Base-by-base conservation (phyloP, 202 grass and related monocot species). In the Zoysia matrella region DNA sequence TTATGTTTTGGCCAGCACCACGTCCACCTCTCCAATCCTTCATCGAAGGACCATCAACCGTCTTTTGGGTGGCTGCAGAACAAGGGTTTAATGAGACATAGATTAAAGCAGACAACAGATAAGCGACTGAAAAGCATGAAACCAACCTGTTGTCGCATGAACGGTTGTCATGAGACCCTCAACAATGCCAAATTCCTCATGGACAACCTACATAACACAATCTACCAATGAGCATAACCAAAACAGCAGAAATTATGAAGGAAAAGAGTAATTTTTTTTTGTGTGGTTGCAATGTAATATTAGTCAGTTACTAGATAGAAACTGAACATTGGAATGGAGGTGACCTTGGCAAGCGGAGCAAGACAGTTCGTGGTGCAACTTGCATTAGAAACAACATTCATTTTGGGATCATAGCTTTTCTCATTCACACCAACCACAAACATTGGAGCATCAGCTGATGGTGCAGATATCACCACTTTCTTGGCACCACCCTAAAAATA, bases 111-210 rank as follows among this genome's bases (percentile, higher is more conserved):
- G 56, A 48, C 51, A 44, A 74, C 60, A 79, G 8, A 63, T 10
- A 56, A 60, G 3, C 61, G 41, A 39, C 22, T 65, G 47, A 11
- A 75, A 8, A 54, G 22, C 4, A 6, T 52, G 57, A 14, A 51
- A 55, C 11, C 66, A 47, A 98, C 95, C 95, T 98, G 95, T 98
- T 54, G 92, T 98, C 4, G 95, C 95, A 72, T 98, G 95, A 83
- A 98, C 95, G 82, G 92, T 98, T 61, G 95, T 98, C 95, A 98
- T 98, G 52, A 98, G 92, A 67, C 92, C 95, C 89, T 95, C 95
- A 56, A 91, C 72, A 61, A 98, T 98, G 70, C 92, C 95, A 76
- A 98, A 98, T 84, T 95, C 95, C 81, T 98, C 95, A 68, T 98
- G 95, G 66, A 95, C 95, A 78, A 98, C 95, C 95, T 95, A 74